These are phyloP conservation scores for Fonsecaea pugnacius DNA, from an alignment of 2,329 filamentous ascomycete species.

Conservation along the genomic window DNA sequence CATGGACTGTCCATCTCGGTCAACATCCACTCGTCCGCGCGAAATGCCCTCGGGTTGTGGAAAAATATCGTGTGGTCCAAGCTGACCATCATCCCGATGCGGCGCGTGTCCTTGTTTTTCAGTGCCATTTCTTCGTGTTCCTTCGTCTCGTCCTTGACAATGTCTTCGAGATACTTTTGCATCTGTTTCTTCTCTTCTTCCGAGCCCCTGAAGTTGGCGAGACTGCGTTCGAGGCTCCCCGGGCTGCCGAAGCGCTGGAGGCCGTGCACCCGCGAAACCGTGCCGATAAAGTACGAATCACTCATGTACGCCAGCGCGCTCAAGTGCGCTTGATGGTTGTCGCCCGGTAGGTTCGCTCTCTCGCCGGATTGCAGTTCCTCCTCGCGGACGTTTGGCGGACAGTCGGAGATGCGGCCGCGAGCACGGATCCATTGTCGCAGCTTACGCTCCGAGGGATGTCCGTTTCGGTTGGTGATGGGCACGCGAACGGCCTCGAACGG, in stretches of 20 bases:
- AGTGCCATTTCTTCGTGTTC: conserved; percentile 42
- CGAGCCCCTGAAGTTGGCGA: conserved; percentile 48
- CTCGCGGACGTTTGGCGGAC: conserved; percentile 35
- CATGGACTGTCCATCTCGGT: conserved; percentile 57
- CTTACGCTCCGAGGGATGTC: conserved; percentile 66
- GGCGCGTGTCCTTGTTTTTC: conserved; percentile 19
- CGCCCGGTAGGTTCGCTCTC: conserved; percentile 27
- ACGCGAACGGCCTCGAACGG: conserved; percentile 51
- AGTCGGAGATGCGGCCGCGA: conserved; percentile 40
- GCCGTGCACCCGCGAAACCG: conserved; percentile 77
- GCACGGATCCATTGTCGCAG: conserved; percentile 60
- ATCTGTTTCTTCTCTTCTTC: conserved; percentile 50
- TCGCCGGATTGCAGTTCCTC: conserved; percentile 28
- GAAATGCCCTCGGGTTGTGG: conserved; percentile 54
- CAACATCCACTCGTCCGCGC: conserved; percentile 58
- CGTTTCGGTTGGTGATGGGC: conserved; percentile 44
- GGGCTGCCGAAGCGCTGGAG: conserved; percentile 73
- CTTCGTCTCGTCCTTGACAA: conserved; percentile 49
- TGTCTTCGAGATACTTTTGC: conserved; percentile 46
- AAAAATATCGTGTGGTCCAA: conserved; percentile 59
- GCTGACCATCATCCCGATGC: conserved; percentile 57
- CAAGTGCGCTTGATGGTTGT: conserved; percentile 50
- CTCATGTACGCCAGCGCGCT: conserved; percentile 90
- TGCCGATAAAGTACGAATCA: conserved; percentile 92
- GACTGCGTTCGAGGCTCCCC: conserved; percentile 46